phyloP scores from a whole-genome alignment of 805 yeast genomes.

The Wickerhamiella australiensis region DNA sequence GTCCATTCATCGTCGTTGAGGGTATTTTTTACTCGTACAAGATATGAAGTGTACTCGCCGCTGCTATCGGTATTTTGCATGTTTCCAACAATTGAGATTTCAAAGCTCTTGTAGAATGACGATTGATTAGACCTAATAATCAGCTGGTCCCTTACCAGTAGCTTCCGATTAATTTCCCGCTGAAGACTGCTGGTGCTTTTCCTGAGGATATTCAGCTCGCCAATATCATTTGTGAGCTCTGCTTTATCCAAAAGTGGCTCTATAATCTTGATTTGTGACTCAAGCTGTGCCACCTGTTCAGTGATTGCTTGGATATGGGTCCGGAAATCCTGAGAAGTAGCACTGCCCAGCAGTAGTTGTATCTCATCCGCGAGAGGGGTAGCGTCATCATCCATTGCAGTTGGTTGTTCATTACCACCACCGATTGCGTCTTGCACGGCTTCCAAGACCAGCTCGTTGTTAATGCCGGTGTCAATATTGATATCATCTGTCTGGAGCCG shows the following conservation, averaged over 20 bases:
- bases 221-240: slow-evolving; percentile 63
- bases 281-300: slow-evolving; percentile 52
- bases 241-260: slow-evolving; percentile 66
- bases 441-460: slow-evolving; percentile 47
- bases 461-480: slow-evolving; percentile 19
- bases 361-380: slow-evolving; percentile 19
- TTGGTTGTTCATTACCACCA: neutral
- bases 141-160: slow-evolving; percentile 65
- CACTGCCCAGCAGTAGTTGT: neutral
- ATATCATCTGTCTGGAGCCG: slow-evolving; percentile 24
- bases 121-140: slow-evolving; percentile 74
- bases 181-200: slow-evolving; percentile 57
- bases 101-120: slow-evolving; percentile 45
- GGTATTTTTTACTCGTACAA: slow-evolving; percentile 59
- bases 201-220: slow-evolving; percentile 53
- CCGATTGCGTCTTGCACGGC: slow-evolving; percentile 28
- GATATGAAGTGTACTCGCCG: slow-evolving; percentile 53
- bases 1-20: slow-evolving; percentile 53
- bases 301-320: slow-evolving; percentile 57
- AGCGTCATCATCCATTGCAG: slow-evolving; percentile 12
- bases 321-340: slow-evolving; percentile 41
- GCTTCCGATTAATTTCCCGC: slow-evolving; percentile 62
- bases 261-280: slow-evolving; percentile 49
- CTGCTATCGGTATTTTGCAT: slow-evolving; percentile 41
- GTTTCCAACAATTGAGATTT: slow-evolving; percentile 33